phyloP scores from a whole-genome alignment of 495 filamentous ascomycete genomes.

The Penicilliopsis zonata region DNA sequence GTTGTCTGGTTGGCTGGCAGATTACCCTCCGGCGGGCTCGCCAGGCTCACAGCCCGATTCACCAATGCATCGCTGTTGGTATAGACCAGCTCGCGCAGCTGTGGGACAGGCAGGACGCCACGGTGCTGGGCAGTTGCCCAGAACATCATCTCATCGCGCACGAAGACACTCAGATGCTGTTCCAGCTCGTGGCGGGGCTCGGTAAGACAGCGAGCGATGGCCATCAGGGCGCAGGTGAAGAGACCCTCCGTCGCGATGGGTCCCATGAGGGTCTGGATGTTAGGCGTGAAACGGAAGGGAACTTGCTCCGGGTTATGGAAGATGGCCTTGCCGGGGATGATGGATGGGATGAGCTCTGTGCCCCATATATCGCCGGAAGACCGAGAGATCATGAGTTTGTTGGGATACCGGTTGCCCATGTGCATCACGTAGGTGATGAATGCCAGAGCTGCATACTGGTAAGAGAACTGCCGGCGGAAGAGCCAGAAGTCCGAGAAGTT shows the following conservation, averaged over 20 bases:
- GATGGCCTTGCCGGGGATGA: constrained; percentile 67
- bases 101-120: constrained; percentile 46
- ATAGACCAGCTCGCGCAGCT: constrained; percentile 78
- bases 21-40: constrained; percentile 48
- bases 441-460: constrained; percentile 89
- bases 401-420: constrained; percentile 87
- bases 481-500: constrained; percentile 93
- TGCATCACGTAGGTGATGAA: constrained; percentile 99
- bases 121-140: constrained; percentile 85
- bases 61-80: constrained; percentile 82
- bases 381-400: constrained; percentile 86
- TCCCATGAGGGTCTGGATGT: constrained; percentile 89
- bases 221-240: constrained; percentile 85
- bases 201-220: constrained; percentile 89
- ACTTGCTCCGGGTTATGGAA: constrained; percentile 94
- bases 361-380: constrained; percentile 92
- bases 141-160: constrained; percentile 95
- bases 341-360: constrained; percentile 76
- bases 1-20: constrained; percentile 94
- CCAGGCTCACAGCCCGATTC: constrained; percentile 73
- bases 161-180: constrained; percentile 83
- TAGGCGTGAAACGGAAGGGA: constrained; percentile 93
- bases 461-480: constrained; percentile 90
- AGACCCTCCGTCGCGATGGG: constrained; percentile 92
- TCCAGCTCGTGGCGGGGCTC: constrained; percentile 84